Evolutionary conservation across 768 basidiomycete species (phyloP).

Genomic region (Tulasnella calospora): DNA sequence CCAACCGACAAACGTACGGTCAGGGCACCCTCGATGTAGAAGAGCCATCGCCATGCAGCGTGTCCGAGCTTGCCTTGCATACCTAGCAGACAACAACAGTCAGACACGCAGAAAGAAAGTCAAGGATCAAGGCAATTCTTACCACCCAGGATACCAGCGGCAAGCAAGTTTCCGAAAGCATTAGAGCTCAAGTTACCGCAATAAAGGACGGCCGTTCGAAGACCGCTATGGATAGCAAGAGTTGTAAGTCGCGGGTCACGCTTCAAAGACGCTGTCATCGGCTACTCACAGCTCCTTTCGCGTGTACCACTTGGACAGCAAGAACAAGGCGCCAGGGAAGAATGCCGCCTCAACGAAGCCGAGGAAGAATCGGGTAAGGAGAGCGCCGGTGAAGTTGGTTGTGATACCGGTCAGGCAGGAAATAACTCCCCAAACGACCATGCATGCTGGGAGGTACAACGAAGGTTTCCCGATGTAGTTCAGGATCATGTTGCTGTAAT

Average conservation of each 20-base stretch:
- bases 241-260: conserved; percentile 32
- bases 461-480: conserved; percentile 65
- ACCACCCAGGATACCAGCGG: conserved; percentile 63
- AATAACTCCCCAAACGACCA: conserved; percentile 55
- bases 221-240: conserved; percentile 37
- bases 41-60: conserved; percentile 55
- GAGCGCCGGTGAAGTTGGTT: conserved; percentile 55
- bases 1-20: conserved; percentile 15
- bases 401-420: conserved; percentile 45
- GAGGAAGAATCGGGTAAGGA: conserved; percentile 67
- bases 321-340: conserved; percentile 45
- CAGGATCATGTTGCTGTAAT: conserved; percentile 60
- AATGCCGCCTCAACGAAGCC: conserved; percentile 54
- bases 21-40: conserved; percentile 47
- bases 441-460: conserved; percentile 27
- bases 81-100: not conserved
- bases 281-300: conserved; percentile 34
- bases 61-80: conserved; percentile 67
- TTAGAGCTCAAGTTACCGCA: conserved; percentile 75
- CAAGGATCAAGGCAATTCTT: not conserved
- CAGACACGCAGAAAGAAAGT: not conserved
- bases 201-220: conserved; percentile 60
- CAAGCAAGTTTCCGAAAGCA: conserved; percentile 75
- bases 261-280: not conserved
- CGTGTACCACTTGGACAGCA: conserved; percentile 50